Percentiles rank a stretch among this genome's conserved stretches.
These are phyloP conservation scores for Asterophora lycoperdoides DNA, from an alignment of 768 basidiomycete genomes.

Conservation along the genomic window DNA sequence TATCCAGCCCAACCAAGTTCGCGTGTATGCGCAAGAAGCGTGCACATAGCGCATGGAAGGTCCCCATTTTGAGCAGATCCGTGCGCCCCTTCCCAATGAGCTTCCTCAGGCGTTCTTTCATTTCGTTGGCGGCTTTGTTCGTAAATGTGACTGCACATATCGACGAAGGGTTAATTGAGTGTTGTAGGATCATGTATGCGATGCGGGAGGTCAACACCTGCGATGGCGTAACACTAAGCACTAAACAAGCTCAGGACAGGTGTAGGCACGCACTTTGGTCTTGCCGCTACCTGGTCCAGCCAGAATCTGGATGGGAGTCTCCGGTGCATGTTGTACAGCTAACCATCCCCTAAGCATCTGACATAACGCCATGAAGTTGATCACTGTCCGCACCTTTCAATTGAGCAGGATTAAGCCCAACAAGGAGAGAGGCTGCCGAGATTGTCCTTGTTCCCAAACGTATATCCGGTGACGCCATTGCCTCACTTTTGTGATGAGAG, in stretches of 20 bases:
- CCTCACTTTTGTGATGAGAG: too few species aligned
- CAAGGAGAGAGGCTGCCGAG: constrained; percentile 54
- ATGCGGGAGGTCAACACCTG: constrained; percentile 42
- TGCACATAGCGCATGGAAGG: constrained; percentile 76
- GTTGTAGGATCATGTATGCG: constrained; percentile 56
- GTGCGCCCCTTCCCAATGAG: constrained; percentile 62
- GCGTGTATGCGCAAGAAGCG: constrained; percentile 67
- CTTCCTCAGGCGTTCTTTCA: constrained; percentile 35
- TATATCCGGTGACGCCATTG: not conserved
- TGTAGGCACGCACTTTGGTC: constrained; percentile 43
- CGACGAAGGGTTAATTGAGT: constrained; percentile 46
- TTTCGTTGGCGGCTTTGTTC: constrained; percentile 78
- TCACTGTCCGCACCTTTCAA: constrained; percentile 8
- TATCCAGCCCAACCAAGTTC: constrained; percentile 49
- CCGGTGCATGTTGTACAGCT: constrained; percentile 67
- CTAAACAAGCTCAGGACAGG: not conserved
- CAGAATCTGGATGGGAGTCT: constrained; percentile 69
- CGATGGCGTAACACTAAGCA: not conserved
- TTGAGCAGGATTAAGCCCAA: constrained; percentile 13
- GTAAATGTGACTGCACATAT: constrained; percentile 86
- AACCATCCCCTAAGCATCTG: not conserved
- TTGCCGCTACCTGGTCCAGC: constrained; percentile 79
- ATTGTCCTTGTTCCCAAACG: constrained; percentile 1
- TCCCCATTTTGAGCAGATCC: constrained; percentile 59
- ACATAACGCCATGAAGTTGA: not conserved